phyloP scores from a whole-genome alignment of 176 grass and related monocot species.

The Raddia distichophylla region DNA sequence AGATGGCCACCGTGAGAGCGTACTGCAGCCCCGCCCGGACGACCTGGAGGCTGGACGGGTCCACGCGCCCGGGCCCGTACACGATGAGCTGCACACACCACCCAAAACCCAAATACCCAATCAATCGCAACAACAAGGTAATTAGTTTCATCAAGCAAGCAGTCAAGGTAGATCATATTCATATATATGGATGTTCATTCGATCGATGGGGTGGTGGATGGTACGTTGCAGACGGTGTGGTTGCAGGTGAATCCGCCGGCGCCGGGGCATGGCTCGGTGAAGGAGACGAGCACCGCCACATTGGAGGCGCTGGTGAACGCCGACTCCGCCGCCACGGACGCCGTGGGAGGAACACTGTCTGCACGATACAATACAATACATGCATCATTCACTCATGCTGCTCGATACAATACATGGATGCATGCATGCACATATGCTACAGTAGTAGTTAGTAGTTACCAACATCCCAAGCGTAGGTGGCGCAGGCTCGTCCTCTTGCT shows the following conservation, averaged over 20 bases:
- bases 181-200: no score
- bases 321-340: conserved; percentile 55
- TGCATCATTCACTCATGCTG: background rate
- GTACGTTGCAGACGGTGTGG: conserved; percentile 62
- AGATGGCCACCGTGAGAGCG: conserved; percentile 56
- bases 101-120: no score
- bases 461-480: conserved; percentile 76
- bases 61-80: conserved; percentile 65
- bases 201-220: no score
- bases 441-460: background rate
- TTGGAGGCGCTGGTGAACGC: conserved; percentile 67
- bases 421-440: no score
- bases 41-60: conserved; percentile 71
- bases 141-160: no score
- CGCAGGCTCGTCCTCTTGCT: conserved; percentile 41
- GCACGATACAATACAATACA: conserved; percentile 21
- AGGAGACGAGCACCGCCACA: conserved; percentile 59
- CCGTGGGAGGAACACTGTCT: conserved; percentile 87
- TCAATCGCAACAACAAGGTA: no score
- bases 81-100: conserved; percentile 69
- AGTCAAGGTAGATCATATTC: no score
- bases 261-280: conserved; percentile 77
- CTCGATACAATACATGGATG: no score
- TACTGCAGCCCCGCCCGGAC: conserved; percentile 56
- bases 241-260: conserved; percentile 77